Conservation (phyloP, 1,284 basidiomycete species). For the Trichosporon coremiiforme region DNA sequence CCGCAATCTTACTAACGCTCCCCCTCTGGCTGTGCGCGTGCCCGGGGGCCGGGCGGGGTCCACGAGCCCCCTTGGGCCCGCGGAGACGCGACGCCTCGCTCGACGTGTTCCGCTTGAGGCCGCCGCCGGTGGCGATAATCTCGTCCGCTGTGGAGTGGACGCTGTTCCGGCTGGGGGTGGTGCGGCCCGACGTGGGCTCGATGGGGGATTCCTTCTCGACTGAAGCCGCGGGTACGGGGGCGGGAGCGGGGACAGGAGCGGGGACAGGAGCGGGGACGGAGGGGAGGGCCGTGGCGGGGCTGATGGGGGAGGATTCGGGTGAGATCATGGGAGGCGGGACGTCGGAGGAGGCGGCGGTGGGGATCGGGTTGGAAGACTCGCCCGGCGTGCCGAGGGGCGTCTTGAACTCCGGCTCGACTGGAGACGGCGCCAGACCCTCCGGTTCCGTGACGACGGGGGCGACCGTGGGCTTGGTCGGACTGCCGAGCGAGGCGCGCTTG, state of each 20-base stretch:
- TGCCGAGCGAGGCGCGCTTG: slow-evolving; percentile 27
- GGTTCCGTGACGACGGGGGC: background rate
- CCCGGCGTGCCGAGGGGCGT: background rate
- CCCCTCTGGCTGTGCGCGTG: slow-evolving; percentile 30
- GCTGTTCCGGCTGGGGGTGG: slow-evolving; percentile 29
- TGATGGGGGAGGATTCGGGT: slow-evolving; percentile 8
- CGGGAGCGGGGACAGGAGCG: slow-evolving; percentile 32
- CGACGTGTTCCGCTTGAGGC: slow-evolving; percentile 58
- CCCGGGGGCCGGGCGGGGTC: slow-evolving; percentile 43
- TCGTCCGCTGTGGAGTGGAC: slow-evolving; percentile 33
- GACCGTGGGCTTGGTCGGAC: background rate
- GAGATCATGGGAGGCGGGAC: slow-evolving; percentile 28
- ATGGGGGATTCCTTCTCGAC: slow-evolving; percentile 41
- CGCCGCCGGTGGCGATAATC: slow-evolving; percentile 36
- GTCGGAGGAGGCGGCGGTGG: background rate
- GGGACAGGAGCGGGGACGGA: slow-evolving; percentile 31
- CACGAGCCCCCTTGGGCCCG: slow-evolving; percentile 29
- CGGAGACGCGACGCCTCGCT: slow-evolving; percentile 30
- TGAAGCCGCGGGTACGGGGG: background rate
- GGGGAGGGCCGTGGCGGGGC: slow-evolving; percentile 34
- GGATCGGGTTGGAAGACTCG: background rate
- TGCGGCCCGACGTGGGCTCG: slow-evolving; percentile 26
- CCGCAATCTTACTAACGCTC: slow-evolving; percentile 39
- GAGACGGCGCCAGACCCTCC: slow-evolving; percentile 4
- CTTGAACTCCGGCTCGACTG: slow-evolving; percentile 2